Conservation (phyloP, 352 stramenopile genomes). For the Phytophthora crassamura region DNA sequence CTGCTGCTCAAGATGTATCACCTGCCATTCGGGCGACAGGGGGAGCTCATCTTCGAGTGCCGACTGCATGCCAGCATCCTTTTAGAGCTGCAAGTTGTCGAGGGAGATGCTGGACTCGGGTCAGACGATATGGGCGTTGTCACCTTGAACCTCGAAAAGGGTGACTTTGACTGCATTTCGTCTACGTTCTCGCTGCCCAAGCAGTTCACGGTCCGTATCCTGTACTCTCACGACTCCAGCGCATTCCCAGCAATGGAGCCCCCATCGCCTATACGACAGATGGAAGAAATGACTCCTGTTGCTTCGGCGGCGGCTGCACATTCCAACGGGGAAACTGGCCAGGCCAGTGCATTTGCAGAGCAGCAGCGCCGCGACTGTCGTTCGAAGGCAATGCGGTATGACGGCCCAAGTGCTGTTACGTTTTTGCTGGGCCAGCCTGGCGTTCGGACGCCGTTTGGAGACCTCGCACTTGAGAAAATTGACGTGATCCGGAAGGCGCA, state of each 20-base stretch:
- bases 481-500: constrained; percentile 70
- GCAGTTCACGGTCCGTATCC: constrained; percentile 67
- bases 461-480: constrained; percentile 85
- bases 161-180: constrained; percentile 87
- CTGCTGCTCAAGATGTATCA: constrained; percentile 89
- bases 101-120: constrained; percentile 27
- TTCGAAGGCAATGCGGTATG: constrained; percentile 68
- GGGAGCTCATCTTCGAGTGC: constrained; percentile 82
- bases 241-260: constrained; percentile 53
- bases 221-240: constrained; percentile 55
- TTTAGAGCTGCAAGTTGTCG: constrained; percentile 57
- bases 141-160: constrained; percentile 64
- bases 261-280: constrained; percentile 33
- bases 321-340: constrained; percentile 16
- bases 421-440: constrained; percentile 70
- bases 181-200: constrained; percentile 70
- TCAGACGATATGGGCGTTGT: constrained; percentile 47
- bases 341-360: constrained; percentile 30
- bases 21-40: constrained; percentile 83
- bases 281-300: constrained; percentile 22
- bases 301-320: constrained; percentile 8
- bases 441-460: constrained; percentile 79
- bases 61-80: constrained; percentile 78
- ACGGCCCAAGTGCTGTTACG: constrained; percentile 68
- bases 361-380: constrained; percentile 31